Base-by-base conservation (phyloP, 1,284 basidiomycete species). In the Leccinum insolens region DNA sequence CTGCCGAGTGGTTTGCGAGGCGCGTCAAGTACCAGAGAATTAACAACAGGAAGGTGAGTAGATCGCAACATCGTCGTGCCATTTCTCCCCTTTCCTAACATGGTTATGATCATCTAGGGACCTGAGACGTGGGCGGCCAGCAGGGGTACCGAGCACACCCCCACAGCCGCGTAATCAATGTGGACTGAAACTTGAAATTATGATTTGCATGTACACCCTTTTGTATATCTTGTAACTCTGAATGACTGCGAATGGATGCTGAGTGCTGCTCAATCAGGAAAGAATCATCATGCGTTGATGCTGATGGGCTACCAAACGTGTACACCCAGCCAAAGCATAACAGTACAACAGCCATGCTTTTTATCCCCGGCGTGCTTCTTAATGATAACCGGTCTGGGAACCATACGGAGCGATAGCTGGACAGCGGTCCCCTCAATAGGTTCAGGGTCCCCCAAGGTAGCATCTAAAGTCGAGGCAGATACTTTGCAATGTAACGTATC, bases 1-100 rank as follows among this genome's bases (percentile, higher is more conserved):
- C 85, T 0, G 77, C 71, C 1, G 82, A 86, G 59, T 88, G 86
- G 86, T 81, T 85, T 44, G 69, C 80, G 3, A 79, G 83, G 62
- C 77, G 85, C n/a, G 77, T 85, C 69, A 83, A 80, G 66, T 82
- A 84, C 60, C 77, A 83, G 65, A 78, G 86, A 34, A 77, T 83
- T n/a, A 80, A 77, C 49, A 84, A 85, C 70, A 79, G 82, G 41
- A 81, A 76, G 76, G 83, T 81, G 44, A 68, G 75, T 67, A 14
- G 60, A 7, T 55, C 14, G 9, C 14, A 8, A 7, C 7, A 8
- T 65, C n/a, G 41, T 46, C 20, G 28, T 58, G 28, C 57, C 55
- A 7, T 63, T 28, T 55, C 20, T 15, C 22, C 49, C 49, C 5
- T 52, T 28, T 2, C 20, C 63, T 73, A 64, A 66, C 34, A 15